phyloP scores from a whole-genome alignment of 139 green algal species.

The Closterium sp. region DNA sequence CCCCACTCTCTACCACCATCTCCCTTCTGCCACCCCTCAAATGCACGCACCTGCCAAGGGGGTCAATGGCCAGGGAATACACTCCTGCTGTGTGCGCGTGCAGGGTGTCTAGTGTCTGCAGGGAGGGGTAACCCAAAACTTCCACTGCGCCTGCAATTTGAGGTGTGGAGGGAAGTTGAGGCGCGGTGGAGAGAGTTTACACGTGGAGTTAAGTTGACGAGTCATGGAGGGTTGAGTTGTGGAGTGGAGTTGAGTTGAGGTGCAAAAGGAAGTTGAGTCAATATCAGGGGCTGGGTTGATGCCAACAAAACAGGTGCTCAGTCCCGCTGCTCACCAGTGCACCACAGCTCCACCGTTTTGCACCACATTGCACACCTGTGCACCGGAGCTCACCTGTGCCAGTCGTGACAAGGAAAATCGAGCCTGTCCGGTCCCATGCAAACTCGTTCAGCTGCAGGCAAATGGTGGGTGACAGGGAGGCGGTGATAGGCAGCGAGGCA shows the following conservation, averaged over 20 bases:
- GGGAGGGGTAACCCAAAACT: constrained; percentile 36
- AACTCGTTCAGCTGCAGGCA: constrained; percentile 48
- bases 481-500: not conserved
- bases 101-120: constrained; percentile 26
- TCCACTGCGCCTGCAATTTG: constrained; percentile 31
- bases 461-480: no score
- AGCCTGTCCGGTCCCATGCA: constrained; percentile 37
- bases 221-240: no score
- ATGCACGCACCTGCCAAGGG: constrained; percentile 9
- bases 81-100: constrained; percentile 20
- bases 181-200: no score
- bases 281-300: no score
- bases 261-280: no score
- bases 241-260: no score
- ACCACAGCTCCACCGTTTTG: no score
- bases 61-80: constrained; percentile 36
- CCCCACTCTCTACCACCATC: not conserved
- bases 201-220: no score
- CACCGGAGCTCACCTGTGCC: constrained; percentile 27
- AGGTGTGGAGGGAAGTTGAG: not conserved
- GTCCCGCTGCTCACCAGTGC: no score
- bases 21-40: not conserved
- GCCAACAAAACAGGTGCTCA: no score
- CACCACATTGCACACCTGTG: no score
- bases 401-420: constrained; percentile 43